Base-by-base conservation (phyloP, 768 basidiomycete genomes). In the Suillus lakei region DNA sequence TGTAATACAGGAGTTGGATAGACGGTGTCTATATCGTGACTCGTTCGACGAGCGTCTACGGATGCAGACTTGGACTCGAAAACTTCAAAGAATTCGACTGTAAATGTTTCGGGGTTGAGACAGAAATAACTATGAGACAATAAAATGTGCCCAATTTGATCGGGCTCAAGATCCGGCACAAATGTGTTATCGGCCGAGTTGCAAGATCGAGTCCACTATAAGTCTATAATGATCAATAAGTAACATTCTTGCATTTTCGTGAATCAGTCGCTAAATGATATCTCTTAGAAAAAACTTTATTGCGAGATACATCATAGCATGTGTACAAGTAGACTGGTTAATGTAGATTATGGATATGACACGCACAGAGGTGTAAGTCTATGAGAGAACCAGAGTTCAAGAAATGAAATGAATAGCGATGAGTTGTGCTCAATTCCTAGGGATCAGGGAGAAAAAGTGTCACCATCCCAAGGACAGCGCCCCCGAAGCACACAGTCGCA, bases 401-500 rank as follows among this genome's bases (percentile, higher is more conserved):
- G 53, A 32, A 21, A 54, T 54, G 53, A 32, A 54, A 54, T 36
- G 32, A 30, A 7, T 6, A 34, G 6, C 12, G 30, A 34, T 13
- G 56, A 59, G 26, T 58, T 18, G 36, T 10, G 3, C 10, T 28
- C 18, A 39, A 59, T 9, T 6, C 9, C 10, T 41, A 41, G 26
- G 23, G 38, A 39, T 59, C 58, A 41, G 58, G 58, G 12, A 59
- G 18, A 1, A 59, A 41, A 59, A 59, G 18, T 18, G 21, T 6
- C 18, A 38, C 58, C 68, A 74, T 67, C 8, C 64, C 62, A 12
- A 79, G 44, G 30, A 81, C 23, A 39, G 80, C 82, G 41, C 76
- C 60, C 1, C 68, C 81, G 66, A 86, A 74, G 65, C 79, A 82
- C 7, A 65, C 62, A 23, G 77, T 80, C 21, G 81, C 77, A 51